Evolutionary conservation across 345 rosid genomes (phyloP), one percentile per base, ranked within the genome.

Genomic region (Cardamine occulta): DNA sequence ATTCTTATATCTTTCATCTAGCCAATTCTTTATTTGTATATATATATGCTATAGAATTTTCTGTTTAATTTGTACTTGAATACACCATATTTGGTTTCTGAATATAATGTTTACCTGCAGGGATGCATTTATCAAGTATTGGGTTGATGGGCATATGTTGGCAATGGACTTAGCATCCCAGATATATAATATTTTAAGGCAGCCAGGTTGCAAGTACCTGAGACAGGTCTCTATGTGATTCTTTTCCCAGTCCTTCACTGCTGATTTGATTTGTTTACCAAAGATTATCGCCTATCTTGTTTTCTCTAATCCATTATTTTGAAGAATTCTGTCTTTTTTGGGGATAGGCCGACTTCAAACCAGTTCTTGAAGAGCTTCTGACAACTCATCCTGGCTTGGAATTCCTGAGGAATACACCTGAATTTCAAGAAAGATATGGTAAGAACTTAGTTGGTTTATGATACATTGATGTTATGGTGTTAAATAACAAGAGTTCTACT

Each of bases 391-490:
- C 92, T 21, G 97, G 97, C 49, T 81, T 94, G 79, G 91, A 94
- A 78, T 90, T 91, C 76, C 81, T 88, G 72, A 85, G 80, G 45
- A 83, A 83, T 80, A 85, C 91, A 21, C 97, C 97, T 63, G 96
- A 91, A 79, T 88, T 88, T 79, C 97, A 89, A 83, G 93, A 94
- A 79, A 85, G 92, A 91, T 94, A 94, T 76, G 93, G 98, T 91
- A 76, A 51, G 69, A 81, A 67, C 56, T 63, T 21, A 6, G 40
- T 70, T 54, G 58, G 18, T 29, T 19, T n/a, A 14, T 63, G 37
- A 39, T 17, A 55, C 9, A 37, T 70, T 67, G 61, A 37, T 26
- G 10, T 63, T 28, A 56, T 56, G 42, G 59, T 60, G 58, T 29
- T 32, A 42, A 63, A 67, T 19, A 21, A 37, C 18, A 21, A 42